These are phyloP conservation scores for Dacryopinax primogenitus DNA, from an alignment of 768 basidiomycete genomes.

Conservation along the genomic window DNA sequence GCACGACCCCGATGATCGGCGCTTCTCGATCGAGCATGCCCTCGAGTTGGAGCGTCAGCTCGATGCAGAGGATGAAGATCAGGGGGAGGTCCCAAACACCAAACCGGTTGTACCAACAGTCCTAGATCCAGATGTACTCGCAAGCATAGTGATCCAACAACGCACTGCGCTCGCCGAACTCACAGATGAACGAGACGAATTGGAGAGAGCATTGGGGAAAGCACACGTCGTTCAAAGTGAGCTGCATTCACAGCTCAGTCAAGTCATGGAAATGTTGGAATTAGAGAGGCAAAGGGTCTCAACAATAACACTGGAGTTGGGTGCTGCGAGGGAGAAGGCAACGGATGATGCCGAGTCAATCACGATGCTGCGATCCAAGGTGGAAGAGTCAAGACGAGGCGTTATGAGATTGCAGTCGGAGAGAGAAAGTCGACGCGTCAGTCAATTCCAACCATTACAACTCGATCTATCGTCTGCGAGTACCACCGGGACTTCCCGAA, in stretches of 20 bases:
- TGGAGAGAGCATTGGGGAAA: slow-evolving; percentile 40
- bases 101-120: not conserved
- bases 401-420: slow-evolving; percentile 4
- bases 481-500: not conserved
- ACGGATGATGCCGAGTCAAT: not conserved
- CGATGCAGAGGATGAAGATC: not conserved
- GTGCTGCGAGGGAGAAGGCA: not conserved
- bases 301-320: not conserved
- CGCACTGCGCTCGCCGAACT: slow-evolving; percentile 50
- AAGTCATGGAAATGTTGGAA: not conserved
- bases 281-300: not conserved
- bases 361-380: not conserved
- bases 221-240: slow-evolving; percentile 45
- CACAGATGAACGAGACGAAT: slow-evolving; percentile 58
- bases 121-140: slow-evolving; percentile 62
- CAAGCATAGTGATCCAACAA: slow-evolving; percentile 62
- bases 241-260: slow-evolving; percentile 20
- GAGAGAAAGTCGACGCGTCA: not conserved
- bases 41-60: not conserved
- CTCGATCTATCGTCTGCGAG: not conserved
- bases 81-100: not conserved
- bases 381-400: not conserved
- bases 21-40: not conserved
- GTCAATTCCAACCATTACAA: not conserved
- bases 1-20: not conserved